Evolutionary conservation across 129 eudicot genomes (phyloP).

Genomic region (Lactuca saligna): DNA sequence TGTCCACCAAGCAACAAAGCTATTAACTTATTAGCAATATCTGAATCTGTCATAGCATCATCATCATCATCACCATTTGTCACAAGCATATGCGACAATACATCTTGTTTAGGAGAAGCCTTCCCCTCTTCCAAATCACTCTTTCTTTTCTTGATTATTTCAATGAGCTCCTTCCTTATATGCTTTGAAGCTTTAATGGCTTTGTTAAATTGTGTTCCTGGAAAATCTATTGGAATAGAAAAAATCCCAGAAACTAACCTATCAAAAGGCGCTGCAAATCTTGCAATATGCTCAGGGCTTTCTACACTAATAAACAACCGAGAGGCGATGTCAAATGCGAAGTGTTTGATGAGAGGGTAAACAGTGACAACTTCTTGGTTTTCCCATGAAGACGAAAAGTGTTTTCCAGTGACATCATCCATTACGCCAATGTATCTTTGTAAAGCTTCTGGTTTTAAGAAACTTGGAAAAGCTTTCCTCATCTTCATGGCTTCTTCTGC

Average conservation of each 20-base stretch:
- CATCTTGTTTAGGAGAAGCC: slow-evolving; percentile 32
- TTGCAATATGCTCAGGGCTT: slow-evolving; percentile 28
- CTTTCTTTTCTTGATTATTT: slow-evolving; percentile 26
- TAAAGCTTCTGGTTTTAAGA: slow-evolving; percentile 33
- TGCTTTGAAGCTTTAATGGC: slow-evolving; percentile 32
- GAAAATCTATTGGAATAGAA: slow-evolving; percentile 36
- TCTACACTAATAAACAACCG: slow-evolving; percentile 34
- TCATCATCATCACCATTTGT: slow-evolving; percentile 27
- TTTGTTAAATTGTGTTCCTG: slow-evolving; percentile 31
- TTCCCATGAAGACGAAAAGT: slow-evolving; percentile 30
- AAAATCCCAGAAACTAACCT: slow-evolving; percentile 26
- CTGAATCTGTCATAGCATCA: slow-evolving; percentile 28
- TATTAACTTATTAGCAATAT: slow-evolving; percentile 35
- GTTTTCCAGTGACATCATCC: slow-evolving; percentile 27
- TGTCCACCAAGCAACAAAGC: slow-evolving; percentile 36
- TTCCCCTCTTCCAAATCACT: slow-evolving; percentile 23
- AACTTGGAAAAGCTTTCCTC: slow-evolving; percentile 29
- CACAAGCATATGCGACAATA: slow-evolving; percentile 33
- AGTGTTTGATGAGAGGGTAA: slow-evolving; percentile 32
- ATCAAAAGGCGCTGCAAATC: slow-evolving; percentile 26
- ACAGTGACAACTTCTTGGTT: slow-evolving; percentile 26
- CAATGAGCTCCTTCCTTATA: slow-evolving; percentile 26
- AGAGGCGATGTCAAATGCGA: slow-evolving; percentile 32
- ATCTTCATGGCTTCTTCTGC: slow-evolving; percentile 33
- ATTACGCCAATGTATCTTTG: slow-evolving; percentile 27